Base-by-base conservation (phyloP, 169 alveolate species). In the Babesia ovis region DNA sequence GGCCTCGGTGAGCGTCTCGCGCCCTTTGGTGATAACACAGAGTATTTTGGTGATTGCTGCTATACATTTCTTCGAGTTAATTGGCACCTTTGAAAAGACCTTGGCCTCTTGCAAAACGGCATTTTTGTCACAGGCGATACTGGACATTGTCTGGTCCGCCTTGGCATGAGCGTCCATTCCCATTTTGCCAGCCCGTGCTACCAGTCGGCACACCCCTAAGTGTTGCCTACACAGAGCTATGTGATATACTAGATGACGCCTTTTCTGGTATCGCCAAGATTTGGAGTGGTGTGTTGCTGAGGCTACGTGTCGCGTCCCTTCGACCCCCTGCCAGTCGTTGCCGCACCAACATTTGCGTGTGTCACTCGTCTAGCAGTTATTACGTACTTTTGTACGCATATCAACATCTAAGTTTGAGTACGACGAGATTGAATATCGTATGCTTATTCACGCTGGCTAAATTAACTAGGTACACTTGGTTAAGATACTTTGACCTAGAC, bases 51-150 rank as follows among this genome's bases (percentile, higher is more conserved):
- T 90, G 50, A 94, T 70, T 41, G 91, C 84, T 4, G 91, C 90
- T 57, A 90, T 80, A 64, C 98, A 93, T 57, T 94, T 91, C 22
- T 77, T 89, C 18, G 92, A 87, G 68, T 89, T 91, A 6, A 93
- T 77, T 16, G 93, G 92, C 45, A 91, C 91, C 35, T 92, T 95
- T 18, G 94, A 92, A 82, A 95, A 95, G 42, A 91, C 88, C 64
- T 91, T 82, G 34, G 96, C 90, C 68, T 93, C 98, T 67, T 94
- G 96, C 41, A 94, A 71, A 29, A 93, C 83, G n/a, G 93, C 70
- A 58, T 92, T 88, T 62, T 92, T 92, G 46, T 93, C 96, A 58
- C 43, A 66, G 77, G 54, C 59, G 37, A 54, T 42, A 20, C 43
- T 39, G 39, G 66, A 29, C 75, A 55, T 61, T 14, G 80, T 50